Conservation (phyloP, 768 basidiomycete genomes). For the Termitomyces sp. region DNA sequence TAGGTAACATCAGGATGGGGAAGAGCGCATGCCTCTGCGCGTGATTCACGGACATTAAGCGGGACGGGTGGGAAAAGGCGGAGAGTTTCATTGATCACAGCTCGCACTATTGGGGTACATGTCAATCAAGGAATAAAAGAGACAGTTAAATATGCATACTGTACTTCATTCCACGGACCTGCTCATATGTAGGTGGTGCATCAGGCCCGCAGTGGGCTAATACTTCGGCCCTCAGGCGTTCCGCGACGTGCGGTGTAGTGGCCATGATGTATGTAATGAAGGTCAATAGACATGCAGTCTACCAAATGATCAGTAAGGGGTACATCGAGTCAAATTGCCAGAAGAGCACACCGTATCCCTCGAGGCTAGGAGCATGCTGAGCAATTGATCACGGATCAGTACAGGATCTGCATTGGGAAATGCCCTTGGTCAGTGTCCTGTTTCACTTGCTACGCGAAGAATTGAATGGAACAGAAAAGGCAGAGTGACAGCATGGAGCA, state of each 20-base stretch:
- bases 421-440: neutral
- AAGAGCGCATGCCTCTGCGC: constrained; percentile 41
- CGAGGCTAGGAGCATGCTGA: constrained; percentile 73
- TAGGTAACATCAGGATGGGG: constrained; percentile 50
- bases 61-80: constrained; percentile 79
- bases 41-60: constrained; percentile 59
- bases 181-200: constrained; percentile 46
- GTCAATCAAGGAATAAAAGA: neutral
- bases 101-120: constrained; percentile 43
- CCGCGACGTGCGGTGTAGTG: constrained; percentile 50
- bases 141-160: constrained; percentile 30
- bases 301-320: neutral
- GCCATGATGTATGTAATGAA: constrained; percentile 68
- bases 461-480: neutral
- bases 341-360: constrained; percentile 60
- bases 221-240: constrained; percentile 55
- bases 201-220: constrained; percentile 46
- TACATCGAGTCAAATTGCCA: neutral
- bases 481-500: too few relatives aligned
- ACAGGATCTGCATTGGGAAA: constrained; percentile 43
- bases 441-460: neutral
- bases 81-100: constrained; percentile 75
- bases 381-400: constrained; percentile 69
- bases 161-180: constrained; percentile 58
- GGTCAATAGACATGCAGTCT: constrained; percentile 70